These are phyloP conservation scores for Durotheca rogersii DNA, from an alignment of 495 filamentous ascomycete genomes.

Conservation along the genomic window DNA sequence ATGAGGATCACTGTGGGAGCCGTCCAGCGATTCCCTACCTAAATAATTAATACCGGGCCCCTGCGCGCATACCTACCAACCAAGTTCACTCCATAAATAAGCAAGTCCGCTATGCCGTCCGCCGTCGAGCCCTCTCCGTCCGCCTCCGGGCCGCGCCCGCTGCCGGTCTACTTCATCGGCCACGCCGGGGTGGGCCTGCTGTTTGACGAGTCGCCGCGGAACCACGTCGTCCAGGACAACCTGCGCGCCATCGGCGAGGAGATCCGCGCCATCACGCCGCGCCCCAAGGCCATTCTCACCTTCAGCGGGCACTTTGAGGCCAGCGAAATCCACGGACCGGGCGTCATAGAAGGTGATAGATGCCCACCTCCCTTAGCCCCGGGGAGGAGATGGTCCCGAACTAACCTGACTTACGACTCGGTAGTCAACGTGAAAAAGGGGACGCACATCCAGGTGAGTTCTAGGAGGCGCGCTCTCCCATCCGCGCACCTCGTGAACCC, in stretches of 20 bases:
- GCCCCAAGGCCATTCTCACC: slow-evolving; percentile 22
- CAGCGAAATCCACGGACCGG: slow-evolving; percentile 22
- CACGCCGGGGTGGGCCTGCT: slow-evolving; percentile 21
- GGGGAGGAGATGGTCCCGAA: background rate
- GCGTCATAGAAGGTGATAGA: slow-evolving; percentile 16
- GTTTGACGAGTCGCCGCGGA: slow-evolving; percentile 16
- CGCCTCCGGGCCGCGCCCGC: too few species aligned
- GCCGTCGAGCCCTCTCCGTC: background rate
- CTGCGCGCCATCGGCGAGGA: slow-evolving; percentile 18
- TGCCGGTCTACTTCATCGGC: slow-evolving; percentile 26
- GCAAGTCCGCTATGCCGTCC: slow-evolving; percentile 12
- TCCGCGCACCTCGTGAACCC: background rate
- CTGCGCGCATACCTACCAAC: too few species aligned
- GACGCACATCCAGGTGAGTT: slow-evolving; percentile 21
- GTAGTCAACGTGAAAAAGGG: slow-evolving; percentile 24
- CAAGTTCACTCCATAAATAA: too few species aligned
- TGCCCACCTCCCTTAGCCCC: background rate
- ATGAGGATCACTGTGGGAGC: background rate
- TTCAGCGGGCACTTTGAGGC: slow-evolving; percentile 26
- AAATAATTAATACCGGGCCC: too few species aligned
- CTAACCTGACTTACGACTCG: background rate
- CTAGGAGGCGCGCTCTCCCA: too few species aligned
- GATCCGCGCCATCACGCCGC: slow-evolving; percentile 18
- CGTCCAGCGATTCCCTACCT: too few species aligned
- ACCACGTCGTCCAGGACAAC: slow-evolving; percentile 22